Evolutionary conservation across 371 early-diverging fungal genomes (phyloP), one percentile per base, ranked within the genome.

Genomic region (Thermomucor indicae-seudaticae): DNA sequence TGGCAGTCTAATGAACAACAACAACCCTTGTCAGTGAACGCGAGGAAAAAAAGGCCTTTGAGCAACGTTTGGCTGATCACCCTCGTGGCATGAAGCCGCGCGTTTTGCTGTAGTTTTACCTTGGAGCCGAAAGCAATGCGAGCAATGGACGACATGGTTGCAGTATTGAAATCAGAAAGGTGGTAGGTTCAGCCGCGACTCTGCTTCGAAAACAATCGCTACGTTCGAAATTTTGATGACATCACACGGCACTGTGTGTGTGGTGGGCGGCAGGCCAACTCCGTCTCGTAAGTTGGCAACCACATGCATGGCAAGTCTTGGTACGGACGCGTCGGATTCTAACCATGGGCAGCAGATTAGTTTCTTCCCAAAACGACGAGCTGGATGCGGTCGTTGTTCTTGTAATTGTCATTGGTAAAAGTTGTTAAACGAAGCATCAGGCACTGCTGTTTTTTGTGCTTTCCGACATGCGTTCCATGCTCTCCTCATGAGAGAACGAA

Each of bases 51-150:
- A 55, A 16, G 8, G 22, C 32, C 14, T 10, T 6, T 31, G 23
- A 35, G 14, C 14, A 2, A 46, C 44, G 23, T 25, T 28, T 49
- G 2, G 16, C 19, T 47, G n/a, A 16, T 4, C 25, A 16, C 11
- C 25, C 45, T n/a, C 24, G 19, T 1, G 40, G 19, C 29, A 23
- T 14, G n/a, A 3, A 10, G 4, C 11, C 43, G 22, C 16, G 32
- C 17, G 12, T 25, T 14, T 47, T 28, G 27, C 20, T 19, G 14
- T 20, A 10, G 7, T 12, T 11, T 42, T 65, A 72, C 73, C 69
- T 72, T 72, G 45, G 75, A 68, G 55, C 71, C 69, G 57, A 66
- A 53, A 53, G 75, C 71, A 51, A 67, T 63, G 58, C 71, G 71
- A 35, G 71, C 73, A 52, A 72, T 59, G 43, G 68, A 70, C 75